Evolutionary conservation across 345 rosid genomes (phyloP), one percentile per base, ranked within the genome.

Genomic region (Atalantia buxifolia): DNA sequence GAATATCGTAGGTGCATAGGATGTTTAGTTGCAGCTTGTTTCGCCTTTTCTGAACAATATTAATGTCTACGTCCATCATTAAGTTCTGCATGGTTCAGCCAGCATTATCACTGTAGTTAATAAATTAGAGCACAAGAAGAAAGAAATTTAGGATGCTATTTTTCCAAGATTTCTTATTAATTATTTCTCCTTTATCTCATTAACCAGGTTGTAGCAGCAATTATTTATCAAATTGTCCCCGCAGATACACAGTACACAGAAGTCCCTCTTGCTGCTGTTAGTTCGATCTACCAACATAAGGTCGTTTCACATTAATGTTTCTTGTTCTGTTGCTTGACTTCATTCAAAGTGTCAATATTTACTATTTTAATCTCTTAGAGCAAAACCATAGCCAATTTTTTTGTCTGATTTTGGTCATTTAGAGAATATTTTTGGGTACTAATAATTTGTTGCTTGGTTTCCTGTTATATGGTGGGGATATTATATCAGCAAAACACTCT

Each of bases 201-300:
- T 74, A 48, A 56, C 69, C 87, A 93, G 98, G 88, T 84, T 66
- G 78, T 90, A 73, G 98, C 97, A 75, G 94, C 92, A 79, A 82
- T 90, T 61, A 89, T 93, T 40, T 93, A 35, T 86, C 94, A 89
- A 69, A 90, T 93, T 70, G 86, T 92, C 55, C 93, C 98, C 57
- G 86, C 88, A 28, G 97, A 92, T 77, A 90, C 90, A 55, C 92
- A 87, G 70, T 89, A 80, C 87, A 97, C 93, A 80, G 98, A 93
- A 85, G 82, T 92, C 84, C 96, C 93, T 77, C 88, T 92, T 65
- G 92, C 97, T 25, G 97, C 94, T 78, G 94, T 89, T 66, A 83
- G 89, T 81, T 79, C 82, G 56, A 74, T 72, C 66, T 82, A 87
- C 81, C 94, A 90, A 73, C 85, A 80, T 71, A 87, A 92, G 92